Evolutionary conservation across 768 basidiomycete species (phyloP), one percentile per base, ranked within the genome.

Genomic region (Plicaturopsis crispa): DNA sequence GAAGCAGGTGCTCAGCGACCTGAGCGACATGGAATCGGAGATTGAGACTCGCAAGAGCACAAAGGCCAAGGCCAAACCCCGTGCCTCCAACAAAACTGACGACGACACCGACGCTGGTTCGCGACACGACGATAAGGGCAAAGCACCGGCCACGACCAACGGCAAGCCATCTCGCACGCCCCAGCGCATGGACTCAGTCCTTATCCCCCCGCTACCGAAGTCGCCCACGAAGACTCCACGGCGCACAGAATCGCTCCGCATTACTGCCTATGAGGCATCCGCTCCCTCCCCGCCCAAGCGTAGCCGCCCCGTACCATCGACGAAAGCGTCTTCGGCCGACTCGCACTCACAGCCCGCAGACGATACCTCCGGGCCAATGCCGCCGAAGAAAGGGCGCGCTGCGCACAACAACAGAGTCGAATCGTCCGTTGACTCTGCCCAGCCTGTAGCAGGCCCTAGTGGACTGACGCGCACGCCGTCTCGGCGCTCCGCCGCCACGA

Each of bases 401-500:
- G n/a, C n/a, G n/a, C n/a, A n/a, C n/a, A n/a, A n/a, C n/a, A n/a
- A n/a, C n/a, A n/a, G n/a, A n/a, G n/a, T n/a, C n/a, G n/a, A n/a
- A n/a, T n/a, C n/a, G n/a, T n/a, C n/a, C n/a, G n/a, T n/a, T n/a
- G n/a, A n/a, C n/a, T n/a, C n/a, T n/a, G n/a, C n/a, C n/a, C n/a
- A n/a, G n/a, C n/a, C n/a, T n/a, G n/a, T n/a, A 8, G 26, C 10
- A 28, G 26, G 14, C 26, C 8, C 8, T 28, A 28, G 8, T 14
- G 26, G 10, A 28, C 26, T 28, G 8, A 28, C 26, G 14, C 26
- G 10, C 26, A 8, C 14, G 26, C 26, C 26, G 14, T 14, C 26
- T 8, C 8, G 14, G 14, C 78, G 69, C 48, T 65, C 60, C 47
- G 90, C 67, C 51, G 75, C 63, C 43, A 78, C 52, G 57, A 73